These are phyloP conservation scores for Lactarius hatsudake DNA, from an alignment of 768 basidiomycete genomes.

Conservation along the genomic window DNA sequence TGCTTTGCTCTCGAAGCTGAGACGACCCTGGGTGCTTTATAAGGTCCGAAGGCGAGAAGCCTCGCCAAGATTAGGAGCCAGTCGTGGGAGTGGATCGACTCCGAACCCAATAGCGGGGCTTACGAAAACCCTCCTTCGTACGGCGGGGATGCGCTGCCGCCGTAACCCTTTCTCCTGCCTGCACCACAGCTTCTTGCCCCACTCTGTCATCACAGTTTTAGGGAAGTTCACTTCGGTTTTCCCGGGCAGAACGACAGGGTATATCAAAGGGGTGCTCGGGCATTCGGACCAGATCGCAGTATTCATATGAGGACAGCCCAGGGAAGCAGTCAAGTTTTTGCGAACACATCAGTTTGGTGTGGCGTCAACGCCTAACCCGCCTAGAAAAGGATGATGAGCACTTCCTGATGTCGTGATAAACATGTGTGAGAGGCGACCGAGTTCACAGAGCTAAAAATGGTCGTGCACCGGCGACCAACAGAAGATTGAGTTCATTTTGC, in stretches of 20 bases:
- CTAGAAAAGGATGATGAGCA: background rate
- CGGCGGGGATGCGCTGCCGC: background rate
- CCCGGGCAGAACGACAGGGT: background rate
- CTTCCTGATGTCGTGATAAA: background rate
- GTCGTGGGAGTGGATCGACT: conserved; percentile 22
- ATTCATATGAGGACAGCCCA: background rate
- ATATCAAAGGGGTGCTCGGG: background rate
- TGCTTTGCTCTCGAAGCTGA: background rate
- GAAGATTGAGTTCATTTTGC: background rate
- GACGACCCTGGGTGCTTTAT: conserved; percentile 6
- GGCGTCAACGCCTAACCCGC: conserved; percentile 5
- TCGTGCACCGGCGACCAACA: background rate
- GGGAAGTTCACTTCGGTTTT: background rate
- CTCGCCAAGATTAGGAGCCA: conserved; percentile 6
- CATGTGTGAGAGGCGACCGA: background rate
- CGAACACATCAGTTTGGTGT: conserved; percentile 15
- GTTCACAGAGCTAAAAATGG: background rate
- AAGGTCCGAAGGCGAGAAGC: conserved; percentile 17
- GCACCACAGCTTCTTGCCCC: conserved; percentile 1
- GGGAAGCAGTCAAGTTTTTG: conserved; percentile 5
- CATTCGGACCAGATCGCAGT: background rate
- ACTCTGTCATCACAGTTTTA: conserved; percentile 11
- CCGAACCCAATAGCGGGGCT: conserved; percentile 4
- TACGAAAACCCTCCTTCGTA: background rate
- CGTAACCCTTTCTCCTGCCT: background rate